Percentiles rank a stretch among this genome's conserved stretches.
These are phyloP conservation scores for Cryomyces antarcticus DNA, from an alignment of 495 filamentous ascomycete species.

Conservation along the genomic window DNA sequence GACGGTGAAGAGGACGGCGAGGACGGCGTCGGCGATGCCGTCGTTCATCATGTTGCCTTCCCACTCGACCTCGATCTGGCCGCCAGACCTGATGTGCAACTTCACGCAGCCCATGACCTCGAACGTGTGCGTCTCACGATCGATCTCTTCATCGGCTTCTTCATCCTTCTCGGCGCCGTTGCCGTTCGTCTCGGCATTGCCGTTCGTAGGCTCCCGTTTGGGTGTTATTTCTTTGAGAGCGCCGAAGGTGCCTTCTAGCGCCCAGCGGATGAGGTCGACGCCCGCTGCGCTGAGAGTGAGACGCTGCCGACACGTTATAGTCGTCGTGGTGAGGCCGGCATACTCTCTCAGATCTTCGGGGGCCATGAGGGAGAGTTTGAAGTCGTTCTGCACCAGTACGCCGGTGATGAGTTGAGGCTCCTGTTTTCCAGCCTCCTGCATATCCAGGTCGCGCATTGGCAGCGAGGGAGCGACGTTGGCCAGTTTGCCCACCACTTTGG, in stretches of 20 bases:
- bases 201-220: slow-evolving; percentile 23
- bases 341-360: slow-evolving; percentile 90
- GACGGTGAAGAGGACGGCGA: slow-evolving; percentile 72
- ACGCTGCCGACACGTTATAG: slow-evolving; percentile 75
- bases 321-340: slow-evolving; percentile 83
- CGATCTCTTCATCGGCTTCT: slow-evolving; percentile 36
- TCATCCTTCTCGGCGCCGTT: slow-evolving; percentile 32
- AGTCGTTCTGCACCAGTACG: slow-evolving; percentile 89
- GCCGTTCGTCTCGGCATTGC: slow-evolving; percentile 16
- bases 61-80: slow-evolving; percentile 84
- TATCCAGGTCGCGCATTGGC: slow-evolving; percentile 5
- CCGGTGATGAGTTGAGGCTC: slow-evolving; percentile 50
- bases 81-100: slow-evolving; percentile 44
- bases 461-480: slow-evolving; percentile 54
- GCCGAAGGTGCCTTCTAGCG: slow-evolving; percentile 82
- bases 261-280: slow-evolving; percentile 81
- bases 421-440: slow-evolving; percentile 22
- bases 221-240: slow-evolving; percentile 46
- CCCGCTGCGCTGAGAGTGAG: slow-evolving; percentile 72
- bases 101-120: slow-evolving; percentile 80
- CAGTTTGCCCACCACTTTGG: slow-evolving; percentile 87
- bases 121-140: slow-evolving; percentile 35
- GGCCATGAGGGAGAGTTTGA: slow-evolving; percentile 89
- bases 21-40: slow-evolving; percentile 84
- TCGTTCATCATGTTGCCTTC: slow-evolving; percentile 96